Conservation (phyloP, 2,329 filamentous ascomycete genomes). For the Fusarium gaditjirri region DNA sequence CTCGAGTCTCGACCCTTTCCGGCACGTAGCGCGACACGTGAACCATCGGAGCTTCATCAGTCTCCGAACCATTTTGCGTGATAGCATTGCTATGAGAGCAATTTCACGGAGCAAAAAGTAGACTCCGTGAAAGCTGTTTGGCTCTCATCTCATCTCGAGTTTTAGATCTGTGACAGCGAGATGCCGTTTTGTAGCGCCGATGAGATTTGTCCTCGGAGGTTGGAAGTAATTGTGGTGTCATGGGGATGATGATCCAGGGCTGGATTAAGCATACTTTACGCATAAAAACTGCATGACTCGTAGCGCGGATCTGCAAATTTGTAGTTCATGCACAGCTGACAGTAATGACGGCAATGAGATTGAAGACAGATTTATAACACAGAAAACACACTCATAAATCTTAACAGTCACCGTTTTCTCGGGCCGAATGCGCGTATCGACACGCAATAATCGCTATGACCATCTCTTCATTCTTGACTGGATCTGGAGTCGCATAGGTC, state of each 20-base stretch:
- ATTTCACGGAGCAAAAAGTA: conserved; percentile 20
- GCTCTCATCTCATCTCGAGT: background rate
- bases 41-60: conserved; percentile 25
- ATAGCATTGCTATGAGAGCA: background rate
- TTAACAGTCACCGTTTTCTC: background rate
- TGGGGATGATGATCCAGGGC: background rate
- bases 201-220: background rate
- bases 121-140: conserved; percentile 2
- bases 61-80: conserved; percentile 4
- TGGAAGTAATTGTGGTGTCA: background rate
- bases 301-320: background rate
- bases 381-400: too few relatives aligned
- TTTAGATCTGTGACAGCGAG: background rate
- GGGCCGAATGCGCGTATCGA: background rate
- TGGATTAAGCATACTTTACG: background rate
- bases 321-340: background rate
- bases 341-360: background rate
- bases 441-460: background rate
- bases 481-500: background rate
- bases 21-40: conserved; percentile 7
- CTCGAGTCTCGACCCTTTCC: background rate
- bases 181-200: background rate
- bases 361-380: background rate
- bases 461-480: background rate
- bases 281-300: background rate